Conservation (phyloP, 2,329 filamentous ascomycete genomes). For the Rasamsonia emersonii region DNA sequence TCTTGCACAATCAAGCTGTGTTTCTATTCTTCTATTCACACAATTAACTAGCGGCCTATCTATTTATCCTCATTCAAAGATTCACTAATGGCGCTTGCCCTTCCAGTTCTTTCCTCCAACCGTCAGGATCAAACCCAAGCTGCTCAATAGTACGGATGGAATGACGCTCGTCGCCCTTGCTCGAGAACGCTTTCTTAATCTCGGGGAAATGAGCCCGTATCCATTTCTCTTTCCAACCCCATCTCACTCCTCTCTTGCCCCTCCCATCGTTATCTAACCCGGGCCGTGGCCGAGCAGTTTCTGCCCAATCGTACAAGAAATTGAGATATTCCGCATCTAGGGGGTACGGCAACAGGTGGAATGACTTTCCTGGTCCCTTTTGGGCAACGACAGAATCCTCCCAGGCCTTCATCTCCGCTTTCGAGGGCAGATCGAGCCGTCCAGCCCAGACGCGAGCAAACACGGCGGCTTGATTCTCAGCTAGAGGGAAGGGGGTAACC, state of each 20-base stretch:
- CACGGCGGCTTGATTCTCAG: constrained; percentile 70
- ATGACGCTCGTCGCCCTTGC: constrained; percentile 48
- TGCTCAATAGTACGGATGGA: constrained; percentile 59
- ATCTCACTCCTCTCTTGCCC: constrained; percentile 62
- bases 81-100: too few relatives aligned
- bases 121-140: constrained; percentile 58
- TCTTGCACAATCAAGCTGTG: too few relatives aligned
- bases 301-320: constrained; percentile 35
- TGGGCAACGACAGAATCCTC: constrained; percentile 39
- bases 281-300: constrained; percentile 26
- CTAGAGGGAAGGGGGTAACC: constrained; percentile 78
- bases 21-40: too few relatives aligned
- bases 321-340: constrained; percentile 40
- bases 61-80: too few relatives aligned
- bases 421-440: constrained; percentile 54
- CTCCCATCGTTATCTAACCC: constrained; percentile 36
- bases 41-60: too few relatives aligned
- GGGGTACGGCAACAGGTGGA: constrained; percentile 47
- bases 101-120: constrained; percentile 20
- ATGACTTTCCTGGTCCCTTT: constrained; percentile 40
- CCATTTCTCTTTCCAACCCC: constrained; percentile 66
- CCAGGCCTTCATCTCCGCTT: constrained; percentile 60
- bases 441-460: constrained; percentile 71
- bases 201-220: constrained; percentile 57
- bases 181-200: constrained; percentile 64